Conservation (phyloP, 108 stramenopile species). For the Pseudonitzschia pungens region DNA sequence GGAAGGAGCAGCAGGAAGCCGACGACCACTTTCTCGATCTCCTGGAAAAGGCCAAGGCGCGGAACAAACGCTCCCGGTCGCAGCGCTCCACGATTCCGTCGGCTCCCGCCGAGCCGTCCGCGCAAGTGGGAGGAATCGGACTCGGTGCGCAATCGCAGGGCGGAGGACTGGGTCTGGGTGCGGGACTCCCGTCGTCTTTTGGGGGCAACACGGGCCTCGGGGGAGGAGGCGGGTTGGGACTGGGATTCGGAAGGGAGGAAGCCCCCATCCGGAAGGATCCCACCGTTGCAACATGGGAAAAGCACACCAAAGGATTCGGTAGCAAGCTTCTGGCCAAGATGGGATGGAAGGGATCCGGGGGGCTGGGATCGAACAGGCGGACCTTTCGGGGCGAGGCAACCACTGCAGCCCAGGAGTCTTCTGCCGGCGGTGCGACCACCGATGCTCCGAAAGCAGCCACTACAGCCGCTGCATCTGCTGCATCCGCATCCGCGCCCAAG, state of each 20-base stretch:
- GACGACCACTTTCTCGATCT: slow-evolving; percentile 33
- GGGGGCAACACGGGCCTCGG: no score
- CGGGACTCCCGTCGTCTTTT: slow-evolving; percentile 21
- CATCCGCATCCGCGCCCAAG: neutral
- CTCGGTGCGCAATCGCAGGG: neutral
- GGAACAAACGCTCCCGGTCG: slow-evolving; percentile 13
- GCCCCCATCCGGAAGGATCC: slow-evolving; percentile 32
- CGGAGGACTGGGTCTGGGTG: neutral
- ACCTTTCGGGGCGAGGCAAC: slow-evolving; percentile 6
- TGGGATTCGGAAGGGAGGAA: neutral
- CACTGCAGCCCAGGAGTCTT: neutral
- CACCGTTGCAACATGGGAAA: slow-evolving; percentile 87
- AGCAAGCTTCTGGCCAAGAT: slow-evolving; percentile 88
- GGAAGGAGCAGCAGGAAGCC: slow-evolving; percentile 37
- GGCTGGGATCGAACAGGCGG: slow-evolving; percentile 70
- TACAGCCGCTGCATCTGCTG: neutral
- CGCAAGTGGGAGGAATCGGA: neutral
- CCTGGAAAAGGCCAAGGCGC: slow-evolving; percentile 24
- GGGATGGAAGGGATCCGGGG: slow-evolving; percentile 87
- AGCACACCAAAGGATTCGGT: slow-evolving; percentile 95
- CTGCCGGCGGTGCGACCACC: neutral
- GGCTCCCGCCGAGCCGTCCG: no score
- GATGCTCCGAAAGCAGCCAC: neutral
- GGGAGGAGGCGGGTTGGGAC: neutral
- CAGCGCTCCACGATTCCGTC: neutral